Conservation (phyloP, 2,329 filamentous ascomycete genomes). For the Boeremia exigua region DNA sequence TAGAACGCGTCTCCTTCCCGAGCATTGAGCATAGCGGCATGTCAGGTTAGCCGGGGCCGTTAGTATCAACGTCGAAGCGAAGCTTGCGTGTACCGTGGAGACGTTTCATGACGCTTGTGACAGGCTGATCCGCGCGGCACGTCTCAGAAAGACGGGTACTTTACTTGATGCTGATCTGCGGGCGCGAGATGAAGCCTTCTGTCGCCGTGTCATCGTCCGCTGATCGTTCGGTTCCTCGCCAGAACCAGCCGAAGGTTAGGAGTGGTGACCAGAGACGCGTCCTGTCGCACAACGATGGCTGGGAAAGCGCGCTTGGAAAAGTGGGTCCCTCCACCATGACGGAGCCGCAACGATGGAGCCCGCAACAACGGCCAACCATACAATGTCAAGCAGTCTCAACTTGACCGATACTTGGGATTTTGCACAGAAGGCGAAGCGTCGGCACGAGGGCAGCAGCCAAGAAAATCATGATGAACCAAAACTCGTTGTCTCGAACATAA, state of each 20-base stretch:
- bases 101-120: slow-evolving; percentile 15
- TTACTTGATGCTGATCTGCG: slow-evolving; percentile 1
- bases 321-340: neutral
- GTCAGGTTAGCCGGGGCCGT: neutral
- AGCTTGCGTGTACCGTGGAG: slow-evolving; percentile 19
- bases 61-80: slow-evolving; percentile 7
- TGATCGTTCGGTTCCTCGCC: neutral
- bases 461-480: neutral
- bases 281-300: neutral
- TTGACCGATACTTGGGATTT: no score
- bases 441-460: neutral
- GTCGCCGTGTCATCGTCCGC: neutral
- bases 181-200: neutral
- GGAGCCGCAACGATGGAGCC: neutral
- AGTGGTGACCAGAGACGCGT: neutral
- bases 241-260: neutral
- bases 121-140: slow-evolving; percentile 6
- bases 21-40: slow-evolving; percentile 6
- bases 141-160: slow-evolving; percentile 7
- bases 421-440: neutral
- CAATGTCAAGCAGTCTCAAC: neutral
- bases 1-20: slow-evolving; percentile 7
- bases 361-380: neutral
- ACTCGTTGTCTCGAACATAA: neutral
- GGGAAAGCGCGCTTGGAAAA: slow-evolving; percentile 5